Evolutionary conservation across 495 filamentous ascomycete species (phyloP).

Genomic region (Trichoderma asperelloides): DNA sequence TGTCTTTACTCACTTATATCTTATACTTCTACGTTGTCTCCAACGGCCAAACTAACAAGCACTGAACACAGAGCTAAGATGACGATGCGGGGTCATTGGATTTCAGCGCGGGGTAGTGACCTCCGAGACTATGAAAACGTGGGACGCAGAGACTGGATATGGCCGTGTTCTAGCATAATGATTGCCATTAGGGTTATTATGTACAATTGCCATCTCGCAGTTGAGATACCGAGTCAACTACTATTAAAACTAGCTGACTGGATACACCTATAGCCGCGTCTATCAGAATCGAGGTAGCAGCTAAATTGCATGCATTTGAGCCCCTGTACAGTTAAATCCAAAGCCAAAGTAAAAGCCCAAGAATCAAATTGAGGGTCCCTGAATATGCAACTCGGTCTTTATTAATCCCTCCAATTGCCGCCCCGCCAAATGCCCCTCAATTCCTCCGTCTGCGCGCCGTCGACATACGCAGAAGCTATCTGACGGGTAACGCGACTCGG

Average conservation of each 20-base stretch:
- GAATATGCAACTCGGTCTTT: neutral
- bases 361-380: neutral
- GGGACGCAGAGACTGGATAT: neutral
- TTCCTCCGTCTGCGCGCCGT: neutral
- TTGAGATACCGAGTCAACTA: too few relatives aligned
- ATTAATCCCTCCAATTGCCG: conserved; percentile 5
- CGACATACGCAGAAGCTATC: neutral
- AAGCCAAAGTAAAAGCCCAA: neutral
- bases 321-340: too few relatives aligned
- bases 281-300: neutral
- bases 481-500: neutral
- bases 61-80: neutral
- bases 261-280: neutral
- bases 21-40: too few relatives aligned
- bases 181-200: too few relatives aligned
- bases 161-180: neutral
- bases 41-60: too few relatives aligned
- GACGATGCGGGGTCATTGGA: neutral
- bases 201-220: too few relatives aligned
- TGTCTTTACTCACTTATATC: too few relatives aligned
- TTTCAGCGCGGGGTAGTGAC: neutral
- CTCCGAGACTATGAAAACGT: neutral
- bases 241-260: too few relatives aligned
- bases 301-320: too few relatives aligned
- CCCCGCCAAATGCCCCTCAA: conserved; percentile 8